Conservation (phyloP, 495 filamentous ascomycete species). For the Massariosphaeria phaeospora region DNA sequence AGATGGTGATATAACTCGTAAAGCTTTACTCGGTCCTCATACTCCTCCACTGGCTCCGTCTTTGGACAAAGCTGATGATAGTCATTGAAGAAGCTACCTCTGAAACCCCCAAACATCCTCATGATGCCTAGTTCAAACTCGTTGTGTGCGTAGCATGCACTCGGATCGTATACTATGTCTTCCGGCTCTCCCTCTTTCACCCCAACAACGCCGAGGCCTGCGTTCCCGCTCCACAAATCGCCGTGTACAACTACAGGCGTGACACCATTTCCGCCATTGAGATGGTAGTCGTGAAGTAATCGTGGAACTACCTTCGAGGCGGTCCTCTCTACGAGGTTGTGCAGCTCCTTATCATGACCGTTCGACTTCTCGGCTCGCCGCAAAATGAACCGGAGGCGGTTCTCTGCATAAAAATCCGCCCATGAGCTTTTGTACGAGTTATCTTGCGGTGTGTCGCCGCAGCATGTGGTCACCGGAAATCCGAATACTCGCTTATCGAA, state of each 20-base stretch:
- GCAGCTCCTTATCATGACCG: constrained; percentile 58
- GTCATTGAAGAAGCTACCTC: constrained; percentile 61
- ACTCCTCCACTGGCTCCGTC: constrained; percentile 77
- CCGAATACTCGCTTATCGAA: constrained; percentile 63
- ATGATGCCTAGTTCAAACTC: constrained; percentile 93
- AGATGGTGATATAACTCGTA: constrained; percentile 92
- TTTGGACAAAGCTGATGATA: constrained; percentile 71
- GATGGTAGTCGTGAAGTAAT: constrained; percentile 61
- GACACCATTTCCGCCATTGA: constrained; percentile 56
- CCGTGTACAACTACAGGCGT: constrained; percentile 80
- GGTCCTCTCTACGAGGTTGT: constrained; percentile 58
- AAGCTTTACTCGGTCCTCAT: constrained; percentile 70
- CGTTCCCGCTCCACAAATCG: constrained; percentile 88
- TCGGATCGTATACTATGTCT: constrained; percentile 82
- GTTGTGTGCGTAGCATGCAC: constrained; percentile 72
- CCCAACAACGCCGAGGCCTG: constrained; percentile 59
- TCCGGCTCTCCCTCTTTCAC: constrained; percentile 54
- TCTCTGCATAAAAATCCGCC: constrained; percentile 78
- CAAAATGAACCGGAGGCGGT: constrained; percentile 63
- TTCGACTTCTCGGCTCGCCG: constrained; percentile 53
- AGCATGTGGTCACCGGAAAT: constrained; percentile 78
- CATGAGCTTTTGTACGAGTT: constrained; percentile 66
- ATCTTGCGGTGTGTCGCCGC: constrained; percentile 75
- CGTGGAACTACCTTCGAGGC: constrained; percentile 61
- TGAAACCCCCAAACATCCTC: constrained; percentile 94